Evolutionary conservation across 495 filamentous ascomycete genomes (phyloP).

Genomic region (Letharia lupina): DNA sequence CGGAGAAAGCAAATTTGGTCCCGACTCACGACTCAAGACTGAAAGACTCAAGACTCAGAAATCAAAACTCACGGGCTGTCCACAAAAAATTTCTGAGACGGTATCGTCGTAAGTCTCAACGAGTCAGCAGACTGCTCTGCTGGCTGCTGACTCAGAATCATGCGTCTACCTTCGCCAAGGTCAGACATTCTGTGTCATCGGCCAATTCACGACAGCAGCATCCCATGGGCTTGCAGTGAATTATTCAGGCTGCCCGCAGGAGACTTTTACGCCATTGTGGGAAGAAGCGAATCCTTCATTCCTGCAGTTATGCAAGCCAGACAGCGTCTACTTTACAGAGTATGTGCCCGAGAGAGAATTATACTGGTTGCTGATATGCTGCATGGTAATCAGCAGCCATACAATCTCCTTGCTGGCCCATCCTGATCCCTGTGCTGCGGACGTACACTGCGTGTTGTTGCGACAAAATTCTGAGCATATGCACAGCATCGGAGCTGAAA

Average conservation of each 20-base stretch:
- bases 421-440: background rate
- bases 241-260: background rate
- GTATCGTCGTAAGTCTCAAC: background rate
- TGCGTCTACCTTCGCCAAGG: background rate
- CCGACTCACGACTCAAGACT: background rate
- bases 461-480: constrained; percentile 4
- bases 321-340: background rate
- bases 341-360: background rate
- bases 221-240: background rate
- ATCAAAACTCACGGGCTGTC: too few relatives aligned
- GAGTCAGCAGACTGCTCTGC: background rate
- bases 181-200: background rate
- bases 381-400: constrained; percentile 3
- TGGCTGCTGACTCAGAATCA: constrained; percentile 11
- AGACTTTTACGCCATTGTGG: background rate
- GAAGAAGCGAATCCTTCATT: background rate
- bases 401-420: background rate
- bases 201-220: background rate
- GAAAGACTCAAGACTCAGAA: background rate
- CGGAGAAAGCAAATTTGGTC: background rate
- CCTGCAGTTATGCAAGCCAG: background rate
- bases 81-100: background rate
- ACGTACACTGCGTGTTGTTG: background rate
- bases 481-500: constrained; percentile 18
- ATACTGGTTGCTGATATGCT: background rate